These are phyloP conservation scores for Talaromyces sp. DNA, from an alignment of 2,329 filamentous ascomycete genomes.

Conservation along the genomic window DNA sequence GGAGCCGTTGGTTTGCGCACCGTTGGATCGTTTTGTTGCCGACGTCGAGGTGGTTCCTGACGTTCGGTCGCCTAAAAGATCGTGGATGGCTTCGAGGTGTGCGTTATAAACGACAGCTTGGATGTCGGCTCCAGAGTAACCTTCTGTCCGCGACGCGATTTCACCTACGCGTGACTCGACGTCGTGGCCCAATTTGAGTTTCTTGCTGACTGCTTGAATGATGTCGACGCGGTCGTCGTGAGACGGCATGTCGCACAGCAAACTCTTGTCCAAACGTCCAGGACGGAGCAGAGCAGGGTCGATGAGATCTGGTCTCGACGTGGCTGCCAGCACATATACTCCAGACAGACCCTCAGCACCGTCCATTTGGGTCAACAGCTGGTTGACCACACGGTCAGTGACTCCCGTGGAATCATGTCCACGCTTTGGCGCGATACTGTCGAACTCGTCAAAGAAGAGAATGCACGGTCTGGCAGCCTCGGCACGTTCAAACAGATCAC, in stretches of 20 bases:
- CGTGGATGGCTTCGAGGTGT: slow-evolving; percentile 94
- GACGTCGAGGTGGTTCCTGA: slow-evolving; percentile 30
- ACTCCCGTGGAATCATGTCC: slow-evolving; percentile 96
- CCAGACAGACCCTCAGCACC: slow-evolving; percentile 91
- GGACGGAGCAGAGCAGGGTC: slow-evolving; percentile 89
- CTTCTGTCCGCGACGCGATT: slow-evolving; percentile 74
- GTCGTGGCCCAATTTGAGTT: slow-evolving; percentile 67
- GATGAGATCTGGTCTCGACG: slow-evolving; percentile 87
- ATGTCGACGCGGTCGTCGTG: slow-evolving; percentile 75
- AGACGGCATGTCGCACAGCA: slow-evolving; percentile 84
- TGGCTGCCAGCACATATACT: slow-evolving; percentile 94
- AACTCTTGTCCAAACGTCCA: slow-evolving; percentile 84
- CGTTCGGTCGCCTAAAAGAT: slow-evolving; percentile 63
- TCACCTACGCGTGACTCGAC: slow-evolving; percentile 62
- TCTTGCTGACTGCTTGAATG: slow-evolving; percentile 73
- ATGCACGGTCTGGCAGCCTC: slow-evolving; percentile 86
- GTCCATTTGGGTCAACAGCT: slow-evolving; percentile 97
- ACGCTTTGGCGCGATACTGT: slow-evolving; percentile 93
- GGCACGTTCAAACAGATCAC: slow-evolving; percentile 90
- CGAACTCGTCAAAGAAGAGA: slow-evolving; percentile 97
- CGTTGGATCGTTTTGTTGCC: slow-evolving; percentile 15
- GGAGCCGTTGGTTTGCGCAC: slow-evolving; percentile 20
- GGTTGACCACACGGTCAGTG: slow-evolving; percentile 97
- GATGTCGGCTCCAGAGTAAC: slow-evolving; percentile 89
- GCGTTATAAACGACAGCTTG: slow-evolving; percentile 95